Evolutionary conservation across 306 rosid genomes (phyloP).

Genomic region (Rosa persica): DNA sequence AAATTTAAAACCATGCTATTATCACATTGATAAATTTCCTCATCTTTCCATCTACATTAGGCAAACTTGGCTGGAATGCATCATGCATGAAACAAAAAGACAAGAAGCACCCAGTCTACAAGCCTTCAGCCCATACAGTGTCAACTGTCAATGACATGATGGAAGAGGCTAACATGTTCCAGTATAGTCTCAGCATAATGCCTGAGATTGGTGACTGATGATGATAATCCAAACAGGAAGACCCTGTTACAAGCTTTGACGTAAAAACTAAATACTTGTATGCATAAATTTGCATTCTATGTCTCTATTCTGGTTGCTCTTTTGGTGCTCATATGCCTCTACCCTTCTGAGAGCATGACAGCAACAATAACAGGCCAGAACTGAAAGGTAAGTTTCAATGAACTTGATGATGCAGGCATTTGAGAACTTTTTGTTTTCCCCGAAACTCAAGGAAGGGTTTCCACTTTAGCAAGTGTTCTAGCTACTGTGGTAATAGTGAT

Average conservation of each 20-base stretch:
- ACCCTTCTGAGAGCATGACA: constrained; percentile 28
- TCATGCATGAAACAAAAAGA: neutral
- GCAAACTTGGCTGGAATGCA: neutral
- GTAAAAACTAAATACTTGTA: constrained; percentile 34
- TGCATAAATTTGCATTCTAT: constrained; percentile 38
- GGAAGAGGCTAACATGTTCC: neutral
- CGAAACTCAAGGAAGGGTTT: constrained; percentile 36
- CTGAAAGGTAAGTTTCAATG: constrained; percentile 47
- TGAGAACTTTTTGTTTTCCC: constrained; percentile 11
- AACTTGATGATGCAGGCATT: constrained; percentile 26
- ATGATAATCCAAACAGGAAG: constrained; percentile 5
- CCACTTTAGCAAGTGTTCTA: too few relatives aligned
- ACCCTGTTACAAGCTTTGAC: constrained; percentile 42
- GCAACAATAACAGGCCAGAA: constrained; percentile 44
- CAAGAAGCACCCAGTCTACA: neutral
- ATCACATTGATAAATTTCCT: too few relatives aligned
- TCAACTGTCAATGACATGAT: neutral
- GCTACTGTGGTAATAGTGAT: too few relatives aligned
- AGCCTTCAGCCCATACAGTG: neutral
- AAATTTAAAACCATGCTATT: neutral
- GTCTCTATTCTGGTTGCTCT: constrained; percentile 35
- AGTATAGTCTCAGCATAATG: neutral
- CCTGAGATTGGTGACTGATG: constrained; percentile 10
- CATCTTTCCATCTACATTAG: neutral
- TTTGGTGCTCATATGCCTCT: constrained; percentile 46